phyloP scores from a whole-genome alignment of 2,329 filamentous ascomycete genomes.

The Ambrosiella beaveri region DNA sequence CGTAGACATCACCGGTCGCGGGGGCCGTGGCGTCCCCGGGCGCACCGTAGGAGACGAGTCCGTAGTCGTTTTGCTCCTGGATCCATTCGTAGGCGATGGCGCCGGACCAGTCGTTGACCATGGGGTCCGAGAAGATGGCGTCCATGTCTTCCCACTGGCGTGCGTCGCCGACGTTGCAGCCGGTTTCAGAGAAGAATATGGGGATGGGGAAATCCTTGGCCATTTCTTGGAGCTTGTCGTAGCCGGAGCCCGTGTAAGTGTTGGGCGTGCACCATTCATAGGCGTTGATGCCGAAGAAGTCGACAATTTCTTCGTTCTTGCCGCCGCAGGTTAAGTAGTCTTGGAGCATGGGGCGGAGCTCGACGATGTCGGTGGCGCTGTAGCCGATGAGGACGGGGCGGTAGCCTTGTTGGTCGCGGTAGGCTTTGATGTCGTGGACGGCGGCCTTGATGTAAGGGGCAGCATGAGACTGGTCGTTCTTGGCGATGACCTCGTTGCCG shows the following conservation, averaged over 20 bases:
- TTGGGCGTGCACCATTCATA: conserved; percentile 61
- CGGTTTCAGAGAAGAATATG: conserved; percentile 80
- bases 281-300: conserved; percentile 75
- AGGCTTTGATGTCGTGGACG: conserved; percentile 64
- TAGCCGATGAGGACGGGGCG: conserved; percentile 74
- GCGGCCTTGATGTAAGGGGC: conserved; percentile 76
- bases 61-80: conserved; percentile 67
- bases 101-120: conserved; percentile 55
- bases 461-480: conserved; percentile 37
- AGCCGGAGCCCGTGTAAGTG: conserved; percentile 47
- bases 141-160: conserved; percentile 54
- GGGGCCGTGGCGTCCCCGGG: conserved; percentile 31
- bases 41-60: conserved; percentile 58
- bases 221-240: conserved; percentile 47
- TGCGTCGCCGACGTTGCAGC: conserved; percentile 49
- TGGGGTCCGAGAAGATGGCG: conserved; percentile 57
- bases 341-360: conserved; percentile 43
- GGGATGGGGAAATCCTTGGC: conserved; percentile 60
- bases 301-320: conserved; percentile 50
- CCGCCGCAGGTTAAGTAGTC: conserved; percentile 64
- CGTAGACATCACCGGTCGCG: conserved; percentile 33
- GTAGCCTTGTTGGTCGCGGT: conserved; percentile 58
- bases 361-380: conserved; percentile 68
- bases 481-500: conserved; percentile 72
- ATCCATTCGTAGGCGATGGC: conserved; percentile 86